Base-by-base conservation (phyloP, 371 early-diverging fungal species). In the Mortierella sp. region DNA sequence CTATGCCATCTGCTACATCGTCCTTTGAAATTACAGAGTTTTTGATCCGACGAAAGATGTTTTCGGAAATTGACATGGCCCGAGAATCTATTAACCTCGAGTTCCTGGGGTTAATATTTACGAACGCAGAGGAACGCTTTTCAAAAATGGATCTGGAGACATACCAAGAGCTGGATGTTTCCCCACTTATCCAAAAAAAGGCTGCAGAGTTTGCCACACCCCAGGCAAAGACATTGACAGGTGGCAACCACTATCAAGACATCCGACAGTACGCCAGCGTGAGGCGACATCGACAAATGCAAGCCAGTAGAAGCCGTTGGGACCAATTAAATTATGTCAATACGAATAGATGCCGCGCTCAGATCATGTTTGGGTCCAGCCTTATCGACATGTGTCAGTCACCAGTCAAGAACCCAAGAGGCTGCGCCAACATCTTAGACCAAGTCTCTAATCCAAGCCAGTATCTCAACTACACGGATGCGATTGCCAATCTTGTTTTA, bases 1-100 rank as follows among this genome's bases (percentile, higher is more conserved):
- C 89, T 7, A 90, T 94, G 89, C 86, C 87, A 29, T 80, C 86
- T 0, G 83, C 86, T 0, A 81, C 85, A n/a, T 83, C 83, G 0
- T 40, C 63, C 0, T 91, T 87, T 19, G 75, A 85, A 34, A 60
- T 49, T 10, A 69, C 83, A 0, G 92, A 92, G 64, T 57, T 77
- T 9, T 56, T 84, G 23, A 75, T 90, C 1, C 88, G 92, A n/a
- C 83, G 83, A 4, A 75, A 74, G 63, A 72, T 89, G 28, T 69
- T 83, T 26, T 40, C 68, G 35, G 73, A 82, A 32, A 29, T 71
- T 32, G 83, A 84, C 58, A n/a, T 53, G 31, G 62, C 73, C 32
- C 62, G 71, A 10, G 75, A 75, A 13, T 28, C 65, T 19, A 56
- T 74, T n/a, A 80, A 84, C 40, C 60, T 88, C 3, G 82, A 79